These are phyloP conservation scores for Phytopythium ostracodes DNA, from an alignment of 352 stramenopile species.

Conservation along the genomic window DNA sequence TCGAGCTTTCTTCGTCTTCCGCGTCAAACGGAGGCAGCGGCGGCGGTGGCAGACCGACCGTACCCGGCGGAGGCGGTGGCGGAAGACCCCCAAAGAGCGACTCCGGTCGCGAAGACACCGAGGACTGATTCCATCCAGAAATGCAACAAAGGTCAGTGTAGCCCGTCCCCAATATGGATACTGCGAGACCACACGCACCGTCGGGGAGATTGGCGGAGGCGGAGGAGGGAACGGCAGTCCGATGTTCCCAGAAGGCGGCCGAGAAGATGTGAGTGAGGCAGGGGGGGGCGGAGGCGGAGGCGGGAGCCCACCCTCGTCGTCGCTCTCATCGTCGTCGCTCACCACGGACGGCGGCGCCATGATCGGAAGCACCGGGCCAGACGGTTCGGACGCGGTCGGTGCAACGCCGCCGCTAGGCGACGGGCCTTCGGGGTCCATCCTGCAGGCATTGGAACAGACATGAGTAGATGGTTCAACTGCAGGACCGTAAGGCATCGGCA, in stretches of 20 bases:
- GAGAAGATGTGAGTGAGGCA: slow-evolving; percentile 10
- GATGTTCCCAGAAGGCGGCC: slow-evolving; percentile 34
- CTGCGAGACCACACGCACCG: slow-evolving; percentile 25
- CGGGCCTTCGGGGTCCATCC: slow-evolving; percentile 78
- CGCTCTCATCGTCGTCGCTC: slow-evolving; percentile 18
- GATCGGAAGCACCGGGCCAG: slow-evolving; percentile 28
- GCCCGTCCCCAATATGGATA: background rate
- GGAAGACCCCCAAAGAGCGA: slow-evolving; percentile 53
- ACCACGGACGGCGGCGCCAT: slow-evolving; percentile 23
- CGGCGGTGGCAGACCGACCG: slow-evolving; percentile 16
- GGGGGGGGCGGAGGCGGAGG: slow-evolving; percentile 32
- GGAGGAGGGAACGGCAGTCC: slow-evolving; percentile 46
- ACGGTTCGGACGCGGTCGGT: slow-evolving; percentile 24
- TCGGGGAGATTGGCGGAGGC: slow-evolving; percentile 47
- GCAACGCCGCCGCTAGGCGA: slow-evolving; percentile 49
- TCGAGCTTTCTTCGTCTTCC: slow-evolving; percentile 53
- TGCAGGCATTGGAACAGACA: slow-evolving; percentile 5
- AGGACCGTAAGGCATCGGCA: too few species aligned
- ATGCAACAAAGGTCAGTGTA: background rate
- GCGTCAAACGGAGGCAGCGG: slow-evolving; percentile 25
- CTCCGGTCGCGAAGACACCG: slow-evolving; percentile 35
- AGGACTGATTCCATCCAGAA: slow-evolving; percentile 18
- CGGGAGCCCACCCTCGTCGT: slow-evolving; percentile 22
- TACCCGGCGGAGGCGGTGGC: slow-evolving; percentile 30
- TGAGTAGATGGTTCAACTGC: background rate